A percentile compares a stretch with the other conserved stretches of the same genome.
These are phyloP conservation scores for Trichoderma oligosporum DNA, from an alignment of 2,329 filamentous ascomycete genomes.

Conservation along the genomic window DNA sequence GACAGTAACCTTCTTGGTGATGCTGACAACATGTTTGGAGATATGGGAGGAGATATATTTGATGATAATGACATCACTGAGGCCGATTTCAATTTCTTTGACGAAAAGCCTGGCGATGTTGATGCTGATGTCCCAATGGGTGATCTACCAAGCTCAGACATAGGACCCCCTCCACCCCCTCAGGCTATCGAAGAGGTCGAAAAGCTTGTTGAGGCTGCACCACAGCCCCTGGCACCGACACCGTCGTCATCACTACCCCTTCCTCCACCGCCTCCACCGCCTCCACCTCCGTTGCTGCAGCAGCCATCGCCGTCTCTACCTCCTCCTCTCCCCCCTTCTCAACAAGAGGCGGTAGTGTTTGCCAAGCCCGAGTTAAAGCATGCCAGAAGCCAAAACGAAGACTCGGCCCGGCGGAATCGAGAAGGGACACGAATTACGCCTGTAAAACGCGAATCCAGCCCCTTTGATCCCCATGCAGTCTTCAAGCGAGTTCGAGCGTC, in stretches of 20 bases:
- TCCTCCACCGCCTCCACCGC: neutral
- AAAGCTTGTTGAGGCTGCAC: constrained; percentile 18
- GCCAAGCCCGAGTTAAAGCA: constrained; percentile 59
- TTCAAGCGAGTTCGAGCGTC: constrained; percentile 56
- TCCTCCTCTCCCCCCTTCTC: constrained; percentile 17
- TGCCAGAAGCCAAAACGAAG: constrained; percentile 51
- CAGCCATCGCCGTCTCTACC: neutral
- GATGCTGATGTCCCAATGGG: constrained; percentile 36
- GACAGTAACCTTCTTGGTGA: constrained; percentile 44
- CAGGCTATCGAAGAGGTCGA: constrained; percentile 21
- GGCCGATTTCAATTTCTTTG: constrained; percentile 80
- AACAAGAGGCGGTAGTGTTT: constrained; percentile 42
- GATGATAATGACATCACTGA: constrained; percentile 74
- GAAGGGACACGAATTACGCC: constrained; percentile 31
- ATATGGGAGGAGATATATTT: constrained; percentile 67
- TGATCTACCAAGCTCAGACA: constrained; percentile 23
- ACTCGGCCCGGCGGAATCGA: constrained; percentile 32
- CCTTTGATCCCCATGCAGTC: constrained; percentile 55
- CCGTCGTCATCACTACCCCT: neutral
- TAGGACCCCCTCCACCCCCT: constrained; percentile 20
- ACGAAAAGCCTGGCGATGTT: constrained; percentile 52
- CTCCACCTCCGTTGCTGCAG: neutral
- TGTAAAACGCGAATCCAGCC: constrained; percentile 52
- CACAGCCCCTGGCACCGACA: constrained; percentile 15
- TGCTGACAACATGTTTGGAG: constrained; percentile 61